A percentile compares a stretch with the other conserved stretches of the same genome.
Evolutionary conservation across 148 eudicot species (phyloP).

Genomic region (Rheum nobile): DNA sequence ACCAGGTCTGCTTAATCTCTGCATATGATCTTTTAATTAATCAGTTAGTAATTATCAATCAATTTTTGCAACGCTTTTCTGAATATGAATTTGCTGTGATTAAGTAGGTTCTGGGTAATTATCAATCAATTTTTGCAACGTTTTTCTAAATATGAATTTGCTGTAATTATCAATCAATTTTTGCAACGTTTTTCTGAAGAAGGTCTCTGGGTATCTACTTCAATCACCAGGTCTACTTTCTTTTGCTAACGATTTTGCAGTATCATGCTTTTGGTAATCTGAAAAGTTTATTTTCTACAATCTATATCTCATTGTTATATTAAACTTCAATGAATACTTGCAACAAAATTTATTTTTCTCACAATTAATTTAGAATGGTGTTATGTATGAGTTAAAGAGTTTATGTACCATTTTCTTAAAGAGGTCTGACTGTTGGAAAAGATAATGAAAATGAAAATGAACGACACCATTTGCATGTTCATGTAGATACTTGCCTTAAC

Average conservation of each 20-base stretch:
- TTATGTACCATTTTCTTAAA: background rate
- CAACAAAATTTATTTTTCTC: background rate
- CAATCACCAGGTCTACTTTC: background rate
- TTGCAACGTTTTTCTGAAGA: no score
- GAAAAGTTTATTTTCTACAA: no score
- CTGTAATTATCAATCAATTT: no score
- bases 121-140: no score
- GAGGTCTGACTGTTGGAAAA: background rate
- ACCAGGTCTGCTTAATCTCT: conserved; percentile 41
- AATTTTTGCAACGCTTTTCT: no score
- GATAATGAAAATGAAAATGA: background rate
- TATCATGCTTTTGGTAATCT: background rate
- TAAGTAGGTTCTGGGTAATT: no score
- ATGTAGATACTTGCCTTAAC: background rate
- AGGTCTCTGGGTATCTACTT: background rate
- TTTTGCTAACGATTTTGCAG: background rate
- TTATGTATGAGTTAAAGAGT: background rate
- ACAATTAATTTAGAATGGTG: background rate
- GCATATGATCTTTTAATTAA: background rate
- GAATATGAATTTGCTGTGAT: no score
- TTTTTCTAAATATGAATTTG: no score
- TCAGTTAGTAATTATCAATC: background rate
- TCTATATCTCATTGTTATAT: background rate
- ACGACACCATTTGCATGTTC: background rate
- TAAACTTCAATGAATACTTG: background rate